phyloP scores from a whole-genome alignment of 805 yeast species.

The Metschnikowia drakensbergensis region DNA sequence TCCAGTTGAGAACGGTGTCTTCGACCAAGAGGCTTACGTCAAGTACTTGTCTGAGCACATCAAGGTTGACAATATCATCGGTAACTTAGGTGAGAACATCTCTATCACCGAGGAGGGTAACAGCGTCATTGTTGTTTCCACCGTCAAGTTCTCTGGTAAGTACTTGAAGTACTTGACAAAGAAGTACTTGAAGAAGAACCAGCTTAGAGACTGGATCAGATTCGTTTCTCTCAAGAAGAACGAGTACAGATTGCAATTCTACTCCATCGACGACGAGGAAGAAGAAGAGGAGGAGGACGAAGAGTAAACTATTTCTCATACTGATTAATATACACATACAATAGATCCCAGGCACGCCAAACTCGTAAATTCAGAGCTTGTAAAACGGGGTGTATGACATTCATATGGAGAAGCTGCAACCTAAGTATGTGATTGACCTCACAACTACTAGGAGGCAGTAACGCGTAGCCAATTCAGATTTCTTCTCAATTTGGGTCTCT shows the following conservation, averaged over 20 bases:
- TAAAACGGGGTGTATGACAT: too few relatives aligned
- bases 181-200: constrained; percentile 99
- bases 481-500: too few relatives aligned
- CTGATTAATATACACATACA: constrained; percentile 1
- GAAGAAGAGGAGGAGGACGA: constrained; percentile 53
- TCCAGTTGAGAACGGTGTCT: constrained; percentile 96
- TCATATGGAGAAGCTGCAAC: too few relatives aligned
- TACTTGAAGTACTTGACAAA: constrained; percentile 99
- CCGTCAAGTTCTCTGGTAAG: constrained; percentile 98
- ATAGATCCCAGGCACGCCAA: background rate
- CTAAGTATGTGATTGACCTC: too few relatives aligned
- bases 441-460: too few relatives aligned
- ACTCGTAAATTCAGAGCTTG: too few relatives aligned
- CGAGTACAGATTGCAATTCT: constrained; percentile 97
- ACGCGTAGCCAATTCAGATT: too few relatives aligned
- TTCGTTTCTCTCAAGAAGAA: constrained; percentile 93
- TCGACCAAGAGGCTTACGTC: constrained; percentile 96
- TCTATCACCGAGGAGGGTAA: constrained; percentile 81
- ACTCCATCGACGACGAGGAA: constrained; percentile 84
- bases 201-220: constrained; percentile 99
- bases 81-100: constrained; percentile 95
- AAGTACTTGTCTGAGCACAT: constrained; percentile 98
- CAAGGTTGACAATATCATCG: constrained; percentile 95
- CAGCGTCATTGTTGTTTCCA: constrained; percentile 85
- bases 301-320: constrained; percentile 1